Percentiles rank a stretch among this genome's conserved stretches.
phyloP scores from a whole-genome alignment of 345 rosid genomes.

The Salix viminalis region DNA sequence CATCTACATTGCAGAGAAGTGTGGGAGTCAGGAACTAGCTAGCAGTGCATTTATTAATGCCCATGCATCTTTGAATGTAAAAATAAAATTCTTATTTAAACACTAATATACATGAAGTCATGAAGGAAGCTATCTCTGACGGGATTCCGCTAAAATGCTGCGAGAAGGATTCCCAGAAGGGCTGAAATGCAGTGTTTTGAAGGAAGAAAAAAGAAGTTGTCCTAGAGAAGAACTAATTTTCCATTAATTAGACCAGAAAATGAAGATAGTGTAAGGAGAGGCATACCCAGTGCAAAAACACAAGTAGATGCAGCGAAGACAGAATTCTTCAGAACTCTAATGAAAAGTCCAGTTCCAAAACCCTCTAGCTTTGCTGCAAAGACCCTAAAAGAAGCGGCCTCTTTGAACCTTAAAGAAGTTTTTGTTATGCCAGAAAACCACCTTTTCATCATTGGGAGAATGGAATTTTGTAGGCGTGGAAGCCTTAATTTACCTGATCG shows the following conservation, averaged over 20 bases:
- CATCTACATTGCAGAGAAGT: neutral
- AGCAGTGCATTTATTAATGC: neutral
- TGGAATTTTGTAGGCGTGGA: neutral
- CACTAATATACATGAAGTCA: neutral
- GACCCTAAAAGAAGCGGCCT: constrained; percentile 24
- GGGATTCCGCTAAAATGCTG: neutral
- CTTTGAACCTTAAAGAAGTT: constrained; percentile 18
- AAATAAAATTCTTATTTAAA: neutral
- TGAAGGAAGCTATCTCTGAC: neutral
- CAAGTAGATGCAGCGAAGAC: constrained; percentile 46
- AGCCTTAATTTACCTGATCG: neutral
- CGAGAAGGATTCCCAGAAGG: neutral
- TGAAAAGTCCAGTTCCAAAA: constrained; percentile 10
- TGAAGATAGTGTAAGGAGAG: neutral
- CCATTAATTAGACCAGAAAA: neutral
- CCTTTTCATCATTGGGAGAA: constrained; percentile 12
- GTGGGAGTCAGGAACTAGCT: neutral
- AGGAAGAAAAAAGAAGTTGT: neutral
- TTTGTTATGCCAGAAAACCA: constrained; percentile 21
- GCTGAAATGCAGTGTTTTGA: neutral
- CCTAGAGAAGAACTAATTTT: neutral
- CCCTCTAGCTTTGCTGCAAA: constrained; percentile 10
- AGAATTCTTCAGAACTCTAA: constrained; percentile 23
- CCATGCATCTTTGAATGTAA: neutral
- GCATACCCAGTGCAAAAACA: constrained; percentile 52